phyloP scores from a whole-genome alignment of 2,329 filamentous ascomycete genomes.

The Aspergillus tamarii region DNA sequence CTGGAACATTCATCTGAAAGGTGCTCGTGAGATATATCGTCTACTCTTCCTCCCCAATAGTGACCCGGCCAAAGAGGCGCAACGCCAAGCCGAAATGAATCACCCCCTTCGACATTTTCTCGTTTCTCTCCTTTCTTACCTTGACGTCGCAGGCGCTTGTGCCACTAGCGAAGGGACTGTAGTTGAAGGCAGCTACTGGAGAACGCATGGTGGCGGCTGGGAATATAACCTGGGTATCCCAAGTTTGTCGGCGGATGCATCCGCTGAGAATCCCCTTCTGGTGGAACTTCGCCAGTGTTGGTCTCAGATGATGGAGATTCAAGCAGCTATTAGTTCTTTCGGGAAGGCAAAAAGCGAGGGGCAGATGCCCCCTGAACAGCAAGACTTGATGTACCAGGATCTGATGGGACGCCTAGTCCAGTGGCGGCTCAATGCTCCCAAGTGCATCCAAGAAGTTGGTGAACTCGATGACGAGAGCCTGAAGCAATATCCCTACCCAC shows the following conservation, averaged over 20 bases:
- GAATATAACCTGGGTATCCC: conserved; percentile 41
- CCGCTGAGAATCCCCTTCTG: conserved; percentile 27
- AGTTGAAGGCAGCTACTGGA: conserved; percentile 44
- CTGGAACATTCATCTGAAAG: conserved; percentile 44
- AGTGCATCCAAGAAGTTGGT: conserved; percentile 30
- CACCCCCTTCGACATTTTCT: conserved; percentile 42
- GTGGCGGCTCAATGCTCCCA: conserved; percentile 35
- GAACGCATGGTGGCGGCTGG: conserved; percentile 42
- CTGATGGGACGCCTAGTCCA: conserved; percentile 31
- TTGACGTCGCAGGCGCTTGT: conserved; percentile 45
- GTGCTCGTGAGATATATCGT: conserved; percentile 44
- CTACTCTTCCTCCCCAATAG: conserved; percentile 33
- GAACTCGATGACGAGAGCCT: conserved; percentile 34
- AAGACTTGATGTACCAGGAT: conserved; percentile 34
- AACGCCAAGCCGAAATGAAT: conserved; percentile 34
- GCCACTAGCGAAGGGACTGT: conserved; percentile 42
- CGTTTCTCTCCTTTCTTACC: conserved; percentile 44
- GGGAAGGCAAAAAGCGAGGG: conserved; percentile 35
- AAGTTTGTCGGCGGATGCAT: conserved; percentile 28
- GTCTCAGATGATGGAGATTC: conserved; percentile 40
- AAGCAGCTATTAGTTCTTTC: conserved; percentile 35
- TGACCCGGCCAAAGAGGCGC: conserved; percentile 29
- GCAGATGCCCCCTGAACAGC: conserved; percentile 32
- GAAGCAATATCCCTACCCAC: conserved; percentile 30
- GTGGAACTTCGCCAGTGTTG: conserved; percentile 34